These are phyloP conservation scores for Gastrolobium bilobum DNA, from an alignment of 306 rosid genomes.

Conservation along the genomic window DNA sequence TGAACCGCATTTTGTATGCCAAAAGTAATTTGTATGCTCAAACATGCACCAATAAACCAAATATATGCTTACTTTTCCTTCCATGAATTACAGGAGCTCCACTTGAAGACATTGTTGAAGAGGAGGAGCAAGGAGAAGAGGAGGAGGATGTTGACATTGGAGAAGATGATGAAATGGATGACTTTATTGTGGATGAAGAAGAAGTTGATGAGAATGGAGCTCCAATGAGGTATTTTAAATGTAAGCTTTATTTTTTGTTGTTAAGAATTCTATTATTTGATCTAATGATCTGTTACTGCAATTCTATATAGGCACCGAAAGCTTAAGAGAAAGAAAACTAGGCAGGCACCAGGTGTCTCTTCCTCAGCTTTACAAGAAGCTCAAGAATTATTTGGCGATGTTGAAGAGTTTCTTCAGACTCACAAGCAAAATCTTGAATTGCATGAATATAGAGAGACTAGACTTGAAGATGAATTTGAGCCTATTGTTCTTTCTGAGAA, in stretches of 20 bases:
- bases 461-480: conserved; percentile 95
- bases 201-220: conserved; percentile 82
- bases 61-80: neutral
- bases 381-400: conserved; percentile 94
- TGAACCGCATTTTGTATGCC: conserved; percentile 3
- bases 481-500: conserved; percentile 86
- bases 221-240: conserved; percentile 69
- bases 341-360: conserved; percentile 87
- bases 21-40: conserved; percentile 4
- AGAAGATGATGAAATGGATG: conserved; percentile 99
- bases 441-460: conserved; percentile 74
- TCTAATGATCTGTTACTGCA: conserved; percentile 37
- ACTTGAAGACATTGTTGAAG: conserved; percentile 92
- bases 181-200: conserved; percentile 95
- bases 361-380: conserved; percentile 96
- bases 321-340: conserved; percentile 66
- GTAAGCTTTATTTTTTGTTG: neutral
- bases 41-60: conserved; percentile 5
- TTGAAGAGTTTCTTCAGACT: conserved; percentile 71
- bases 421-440: conserved; percentile 70
- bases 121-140: conserved; percentile 91
- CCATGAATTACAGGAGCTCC: conserved; percentile 65
- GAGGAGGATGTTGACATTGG: conserved; percentile 95
- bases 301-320: conserved; percentile 63
- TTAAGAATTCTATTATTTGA: conserved; percentile 25